Conservation (phyloP, 164 flowering plant species). For the Magnolia officinalis region DNA sequence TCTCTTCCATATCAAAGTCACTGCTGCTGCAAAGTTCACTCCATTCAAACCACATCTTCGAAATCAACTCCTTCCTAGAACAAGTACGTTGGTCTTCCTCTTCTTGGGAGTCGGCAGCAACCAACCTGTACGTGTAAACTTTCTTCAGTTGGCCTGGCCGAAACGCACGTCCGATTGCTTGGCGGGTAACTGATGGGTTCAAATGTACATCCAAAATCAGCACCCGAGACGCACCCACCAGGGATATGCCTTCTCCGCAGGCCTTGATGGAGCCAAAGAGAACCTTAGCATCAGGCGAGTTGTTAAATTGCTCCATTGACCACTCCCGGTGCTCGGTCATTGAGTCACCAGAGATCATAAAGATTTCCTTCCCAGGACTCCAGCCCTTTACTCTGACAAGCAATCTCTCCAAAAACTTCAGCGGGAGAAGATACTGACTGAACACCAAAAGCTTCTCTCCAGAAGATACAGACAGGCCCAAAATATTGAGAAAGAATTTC, state of each 20-base stretch:
- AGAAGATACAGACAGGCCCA: conserved; percentile 57
- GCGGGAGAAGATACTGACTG: conserved; percentile 75
- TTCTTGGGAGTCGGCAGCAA: conserved; percentile 76
- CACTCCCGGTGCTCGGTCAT: conserved; percentile 51
- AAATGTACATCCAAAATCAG: conserved; percentile 76
- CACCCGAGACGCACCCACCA: conserved; percentile 89
- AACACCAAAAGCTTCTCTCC: conserved; percentile 87
- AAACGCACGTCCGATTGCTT: conserved; percentile 88
- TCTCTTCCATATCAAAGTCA: conserved; percentile 45
- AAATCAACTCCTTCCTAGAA: conserved; percentile 67
- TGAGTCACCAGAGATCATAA: conserved; percentile 70
- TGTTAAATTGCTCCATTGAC: conserved; percentile 69
- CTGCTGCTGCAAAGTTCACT: conserved; percentile 38
- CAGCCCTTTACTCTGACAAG: conserved; percentile 50
- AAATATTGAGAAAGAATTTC: conserved; percentile 66
- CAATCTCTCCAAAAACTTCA: conserved; percentile 75
- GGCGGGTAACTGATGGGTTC: conserved; percentile 86
- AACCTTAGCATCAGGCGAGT: conserved; percentile 65
- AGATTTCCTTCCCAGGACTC: conserved; percentile 57
- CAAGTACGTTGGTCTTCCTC: conserved; percentile 65
- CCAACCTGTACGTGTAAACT: conserved; percentile 63
- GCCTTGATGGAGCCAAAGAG: conserved; percentile 90
- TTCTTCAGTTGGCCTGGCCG: conserved; percentile 83
- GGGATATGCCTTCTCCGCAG: conserved; percentile 92
- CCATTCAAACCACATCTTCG: conserved; percentile 96